phyloP scores from a whole-genome alignment of 2,329 filamentous ascomycete genomes.

The Cercospora brassicicola region DNA sequence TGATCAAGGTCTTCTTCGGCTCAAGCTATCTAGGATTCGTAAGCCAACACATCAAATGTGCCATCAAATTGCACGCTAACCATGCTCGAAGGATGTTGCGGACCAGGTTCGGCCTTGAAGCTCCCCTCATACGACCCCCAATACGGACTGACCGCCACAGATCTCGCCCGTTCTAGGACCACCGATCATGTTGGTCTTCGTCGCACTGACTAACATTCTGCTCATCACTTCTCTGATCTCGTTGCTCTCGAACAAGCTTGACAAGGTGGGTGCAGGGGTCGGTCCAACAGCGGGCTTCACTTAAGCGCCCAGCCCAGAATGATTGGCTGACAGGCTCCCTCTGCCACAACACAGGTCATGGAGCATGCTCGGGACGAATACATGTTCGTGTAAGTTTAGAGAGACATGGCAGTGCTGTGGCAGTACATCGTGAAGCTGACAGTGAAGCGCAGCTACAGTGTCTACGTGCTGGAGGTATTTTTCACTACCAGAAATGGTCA shows the following conservation, averaged over 20 bases:
- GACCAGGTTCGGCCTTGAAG: conserved; percentile 43
- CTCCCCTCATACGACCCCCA: conserved; percentile 7
- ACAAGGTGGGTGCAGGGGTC: conserved; percentile 26
- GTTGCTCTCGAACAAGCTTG: conserved; percentile 29
- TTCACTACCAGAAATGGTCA: not conserved
- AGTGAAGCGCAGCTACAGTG: conserved; percentile 48
- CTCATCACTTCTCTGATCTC: conserved; percentile 65
- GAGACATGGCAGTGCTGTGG: conserved; percentile 57
- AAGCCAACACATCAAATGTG: conserved; percentile 39
- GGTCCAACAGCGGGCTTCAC: conserved; percentile 12
- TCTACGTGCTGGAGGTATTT: conserved; percentile 56
- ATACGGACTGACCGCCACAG: conserved; percentile 26
- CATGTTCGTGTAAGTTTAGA: conserved; percentile 64
- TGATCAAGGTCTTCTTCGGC: conserved; percentile 70
- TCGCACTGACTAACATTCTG: conserved; percentile 71
- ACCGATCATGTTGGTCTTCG: conserved; percentile 68
- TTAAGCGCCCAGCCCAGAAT: conserved; percentile 31
- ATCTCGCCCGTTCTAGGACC: conserved; percentile 54
- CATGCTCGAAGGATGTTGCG: conserved; percentile 45
- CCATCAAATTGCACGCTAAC: conserved; percentile 14
- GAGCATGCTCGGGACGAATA: conserved; percentile 71
- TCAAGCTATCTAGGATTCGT: conserved; percentile 73
- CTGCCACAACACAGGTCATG: conserved; percentile 51
- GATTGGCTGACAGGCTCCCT: conserved; percentile 37
- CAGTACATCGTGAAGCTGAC: conserved; percentile 29